Base-by-base conservation (phyloP, 2,329 filamentous ascomycete genomes). In the Nannizzia gypsea region DNA sequence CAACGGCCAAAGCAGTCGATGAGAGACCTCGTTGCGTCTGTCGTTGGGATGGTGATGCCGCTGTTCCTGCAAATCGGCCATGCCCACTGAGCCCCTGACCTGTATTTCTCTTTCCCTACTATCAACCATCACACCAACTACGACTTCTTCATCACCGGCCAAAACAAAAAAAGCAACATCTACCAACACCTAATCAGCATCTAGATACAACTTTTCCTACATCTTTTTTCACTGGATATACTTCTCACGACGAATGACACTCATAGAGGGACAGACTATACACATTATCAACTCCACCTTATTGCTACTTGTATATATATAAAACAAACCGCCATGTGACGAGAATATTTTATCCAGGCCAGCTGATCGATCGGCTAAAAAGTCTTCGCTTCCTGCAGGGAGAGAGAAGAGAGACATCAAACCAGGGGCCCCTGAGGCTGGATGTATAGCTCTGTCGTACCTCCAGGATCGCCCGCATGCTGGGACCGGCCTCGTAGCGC, bases 61-160 rank as follows among this genome's bases (percentile, higher is more conserved):
- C 63, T 78, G 52, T 77, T 78, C 63, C 63, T 77, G 62, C 76
- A 78, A 65, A 72, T 78, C 61, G 75, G 76, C 38, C 76, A 78
- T 70, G 75, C 74, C 58, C 75, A 77, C 63, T 77, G 63, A 72
- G n/a, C n/a, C 34, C 8, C 22, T 31, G 11, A 9, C 44, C 48
- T 28, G 13, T 24, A 15, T 13, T 31, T 1, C 6, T 52, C 24
- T 15, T n/a, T n/a, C n/a, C n/a, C n/a, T n/a, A n/a, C 48, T 15
- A 11, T 24, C 22, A 22, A 11, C 22, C 22, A 28, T 28, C n/a
- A n/a, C n/a, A n/a, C 46, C 8, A 26, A 11, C 46, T 52, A 31
- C 48, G 15, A 4, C 48, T 13, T n/a, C 48, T n/a, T n/a, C n/a
- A n/a, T n/a, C n/a, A n/a, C n/a, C n/a, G n/a, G n/a, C n/a, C n/a